Percentiles rank a stretch among this genome's conserved stretches.
Evolutionary conservation across 495 filamentous ascomycete genomes (phyloP).

Genomic region (Corynascus novoguineensis): DNA sequence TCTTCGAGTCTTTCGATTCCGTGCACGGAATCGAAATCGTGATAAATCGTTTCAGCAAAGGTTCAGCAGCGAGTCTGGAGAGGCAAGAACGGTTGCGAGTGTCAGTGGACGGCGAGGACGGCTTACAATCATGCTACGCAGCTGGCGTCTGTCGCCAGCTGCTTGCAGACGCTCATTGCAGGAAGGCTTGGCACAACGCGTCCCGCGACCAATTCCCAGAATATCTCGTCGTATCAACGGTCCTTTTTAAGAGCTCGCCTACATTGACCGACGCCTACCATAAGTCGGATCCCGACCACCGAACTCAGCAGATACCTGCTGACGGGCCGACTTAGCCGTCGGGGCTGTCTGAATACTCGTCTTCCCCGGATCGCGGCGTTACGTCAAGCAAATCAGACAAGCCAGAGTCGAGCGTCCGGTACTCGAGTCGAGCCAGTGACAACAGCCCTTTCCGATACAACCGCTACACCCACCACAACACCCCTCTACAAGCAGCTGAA

Average conservation of each 20-base stretch:
- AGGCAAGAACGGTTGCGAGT: too few relatives aligned
- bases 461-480: constrained; percentile 13
- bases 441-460: neutral
- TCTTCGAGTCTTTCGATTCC: too few relatives aligned
- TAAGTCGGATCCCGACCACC: constrained; percentile 33
- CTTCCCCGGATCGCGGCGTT: neutral
- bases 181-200: neutral
- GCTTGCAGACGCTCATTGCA: neutral
- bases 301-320: constrained; percentile 46
- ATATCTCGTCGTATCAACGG: too few relatives aligned
- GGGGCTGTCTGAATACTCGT: constrained; percentile 37
- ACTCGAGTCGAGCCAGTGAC: neutral
- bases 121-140: too few relatives aligned
- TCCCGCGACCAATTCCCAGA: too few relatives aligned
- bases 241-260: too few relatives aligned
- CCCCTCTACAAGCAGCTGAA: constrained; percentile 72
- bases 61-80: too few relatives aligned
- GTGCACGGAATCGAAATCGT: too few relatives aligned
- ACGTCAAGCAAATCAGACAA: neutral
- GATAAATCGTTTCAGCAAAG: too few relatives aligned
- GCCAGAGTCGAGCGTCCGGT: neutral
- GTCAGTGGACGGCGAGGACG: too few relatives aligned
- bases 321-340: constrained; percentile 35
- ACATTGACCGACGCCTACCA: constrained; percentile 10
- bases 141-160: too few relatives aligned